Conservation (phyloP, 2,329 filamentous ascomycete genomes). For the Aspergillus sp. region DNA sequence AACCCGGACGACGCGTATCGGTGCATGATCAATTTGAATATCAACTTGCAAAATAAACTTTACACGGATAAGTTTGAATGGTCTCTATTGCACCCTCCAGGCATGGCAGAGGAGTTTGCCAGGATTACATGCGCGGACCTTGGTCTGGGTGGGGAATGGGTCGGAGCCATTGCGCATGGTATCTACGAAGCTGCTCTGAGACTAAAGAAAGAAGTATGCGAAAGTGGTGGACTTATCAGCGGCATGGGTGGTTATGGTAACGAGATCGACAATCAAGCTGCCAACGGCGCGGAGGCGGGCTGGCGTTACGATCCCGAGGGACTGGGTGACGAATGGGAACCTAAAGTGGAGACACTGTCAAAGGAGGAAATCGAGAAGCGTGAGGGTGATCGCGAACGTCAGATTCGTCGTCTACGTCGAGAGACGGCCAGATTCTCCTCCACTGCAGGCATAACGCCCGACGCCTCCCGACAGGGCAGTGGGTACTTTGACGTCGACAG, state of each 20-base stretch:
- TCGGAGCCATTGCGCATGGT: constrained; percentile 89
- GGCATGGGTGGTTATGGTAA: constrained; percentile 66
- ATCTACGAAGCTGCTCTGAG: constrained; percentile 94
- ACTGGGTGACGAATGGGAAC: constrained; percentile 80
- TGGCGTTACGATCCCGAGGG: constrained; percentile 96
- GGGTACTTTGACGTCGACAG: constrained; percentile 62
- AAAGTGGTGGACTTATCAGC: constrained; percentile 81
- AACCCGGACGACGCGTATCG: constrained; percentile 95
- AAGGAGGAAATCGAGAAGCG: constrained; percentile 98
- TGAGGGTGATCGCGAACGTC: constrained; percentile 88
- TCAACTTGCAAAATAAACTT: constrained; percentile 86
- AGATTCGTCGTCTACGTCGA: constrained; percentile 79
- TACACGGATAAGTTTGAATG: constrained; percentile 98
- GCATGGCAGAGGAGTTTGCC: constrained; percentile 88
- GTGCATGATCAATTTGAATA: constrained; percentile 85
- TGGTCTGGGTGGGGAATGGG: constrained; percentile 87
- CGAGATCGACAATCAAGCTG: constrained; percentile 87
- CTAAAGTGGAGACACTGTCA: constrained; percentile 75
- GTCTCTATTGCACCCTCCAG: constrained; percentile 89
- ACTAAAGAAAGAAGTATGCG: constrained; percentile 94
- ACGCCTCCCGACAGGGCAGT: constrained; percentile 61
- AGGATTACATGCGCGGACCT: constrained; percentile 91
- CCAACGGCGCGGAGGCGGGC: constrained; percentile 77
- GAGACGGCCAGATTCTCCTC: constrained; percentile 93
- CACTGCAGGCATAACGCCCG: constrained; percentile 76